Conservation (phyloP, 1,284 basidiomycete genomes). For the Austroboletus niveus region DNA sequence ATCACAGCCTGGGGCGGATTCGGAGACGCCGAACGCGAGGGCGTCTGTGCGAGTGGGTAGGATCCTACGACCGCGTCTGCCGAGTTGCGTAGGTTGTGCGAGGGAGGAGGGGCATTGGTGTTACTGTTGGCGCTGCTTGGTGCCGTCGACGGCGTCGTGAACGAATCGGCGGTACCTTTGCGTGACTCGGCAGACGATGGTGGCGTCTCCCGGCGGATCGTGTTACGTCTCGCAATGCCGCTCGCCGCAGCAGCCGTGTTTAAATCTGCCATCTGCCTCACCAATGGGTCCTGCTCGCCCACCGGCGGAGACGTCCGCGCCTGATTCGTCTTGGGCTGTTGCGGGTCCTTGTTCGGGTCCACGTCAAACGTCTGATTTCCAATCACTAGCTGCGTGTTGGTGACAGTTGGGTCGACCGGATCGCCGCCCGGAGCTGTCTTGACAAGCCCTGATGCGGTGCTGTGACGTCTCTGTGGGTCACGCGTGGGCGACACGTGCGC, state of each 20-base stretch:
- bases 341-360: slow-evolving; percentile 62
- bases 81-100: slow-evolving; percentile 57
- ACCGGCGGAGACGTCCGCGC: slow-evolving; percentile 27
- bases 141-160: slow-evolving; percentile 22
- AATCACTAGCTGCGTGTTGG: slow-evolving; percentile 65
- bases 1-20: slow-evolving; percentile 69
- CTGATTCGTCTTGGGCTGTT: slow-evolving; percentile 32
- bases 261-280: slow-evolving; percentile 63
- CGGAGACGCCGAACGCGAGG: slow-evolving; percentile 75
- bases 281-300: slow-evolving; percentile 67
- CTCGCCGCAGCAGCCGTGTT: slow-evolving; percentile 37
- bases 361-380: slow-evolving; percentile 66
- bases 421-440: slow-evolving; percentile 36
- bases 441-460: slow-evolving; percentile 18
- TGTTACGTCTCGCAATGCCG: slow-evolving; percentile 17
- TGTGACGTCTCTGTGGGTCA: slow-evolving; percentile 28
- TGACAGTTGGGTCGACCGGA: slow-evolving; percentile 54
- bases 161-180: slow-evolving; percentile 25
- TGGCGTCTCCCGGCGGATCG: slow-evolving; percentile 21
- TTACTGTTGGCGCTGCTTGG: slow-evolving; percentile 6
- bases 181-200: slow-evolving; percentile 22
- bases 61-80: slow-evolving; percentile 77
- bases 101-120: not conserved
- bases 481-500: slow-evolving; percentile 26
- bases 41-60: slow-evolving; percentile 47